Evolutionary conservation across 2,329 filamentous ascomycete species (phyloP).

Genomic region (Lachnellula occidentalis): DNA sequence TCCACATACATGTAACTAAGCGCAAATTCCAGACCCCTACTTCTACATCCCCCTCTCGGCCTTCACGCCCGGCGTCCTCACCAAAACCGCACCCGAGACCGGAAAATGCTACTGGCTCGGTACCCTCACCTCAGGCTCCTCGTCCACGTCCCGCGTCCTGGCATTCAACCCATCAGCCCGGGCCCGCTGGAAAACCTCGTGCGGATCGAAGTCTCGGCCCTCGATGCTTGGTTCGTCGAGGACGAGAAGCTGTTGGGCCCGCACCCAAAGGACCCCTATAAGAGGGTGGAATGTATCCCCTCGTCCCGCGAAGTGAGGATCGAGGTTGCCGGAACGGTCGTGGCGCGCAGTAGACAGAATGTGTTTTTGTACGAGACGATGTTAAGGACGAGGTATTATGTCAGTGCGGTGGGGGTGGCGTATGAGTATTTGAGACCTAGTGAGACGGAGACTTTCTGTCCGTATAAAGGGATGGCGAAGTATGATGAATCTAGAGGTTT

Average conservation of each 20-base stretch:
- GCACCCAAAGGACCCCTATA: constrained; percentile 64
- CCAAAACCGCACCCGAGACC: constrained; percentile 32
- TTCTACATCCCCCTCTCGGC: constrained; percentile 35
- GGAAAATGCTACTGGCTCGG: constrained; percentile 27
- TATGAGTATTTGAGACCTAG: constrained; percentile 41
- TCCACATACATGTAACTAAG: neutral
- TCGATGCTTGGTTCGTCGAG: constrained; percentile 49
- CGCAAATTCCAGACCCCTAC: constrained; percentile 34
- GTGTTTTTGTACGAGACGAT: constrained; percentile 57
- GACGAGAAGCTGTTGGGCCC: constrained; percentile 48
- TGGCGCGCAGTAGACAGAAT: constrained; percentile 41
- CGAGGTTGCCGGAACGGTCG: constrained; percentile 37
- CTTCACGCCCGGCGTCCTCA: constrained; percentile 6
- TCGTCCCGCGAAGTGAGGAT: constrained; percentile 50
- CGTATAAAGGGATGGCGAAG: constrained; percentile 61
- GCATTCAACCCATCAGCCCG: neutral
- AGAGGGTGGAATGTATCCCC: constrained; percentile 55
- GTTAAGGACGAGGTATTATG: constrained; percentile 53
- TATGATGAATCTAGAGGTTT: constrained; percentile 38
- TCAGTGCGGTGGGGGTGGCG: constrained; percentile 10
- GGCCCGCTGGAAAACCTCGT: constrained; percentile 11
- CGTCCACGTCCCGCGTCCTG: constrained; percentile 8
- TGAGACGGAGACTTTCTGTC: constrained; percentile 50
- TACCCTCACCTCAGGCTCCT: constrained; percentile 6
- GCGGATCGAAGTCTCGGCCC: constrained; percentile 14